Conservation (phyloP, 768 basidiomycete species). For the Postia placenta region DNA sequence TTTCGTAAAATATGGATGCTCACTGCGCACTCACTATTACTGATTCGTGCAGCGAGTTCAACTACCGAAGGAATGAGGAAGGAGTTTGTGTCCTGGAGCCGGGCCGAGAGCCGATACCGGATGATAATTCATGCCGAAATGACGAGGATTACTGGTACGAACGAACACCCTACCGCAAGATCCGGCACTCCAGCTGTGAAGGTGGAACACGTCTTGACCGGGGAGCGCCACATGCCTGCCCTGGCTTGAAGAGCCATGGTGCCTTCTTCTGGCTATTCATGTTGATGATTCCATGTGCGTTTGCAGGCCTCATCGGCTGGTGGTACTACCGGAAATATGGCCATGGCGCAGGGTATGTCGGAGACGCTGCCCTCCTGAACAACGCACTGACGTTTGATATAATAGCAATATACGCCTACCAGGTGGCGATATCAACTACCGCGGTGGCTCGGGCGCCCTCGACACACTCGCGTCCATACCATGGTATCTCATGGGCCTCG, state of each 20-base stretch:
- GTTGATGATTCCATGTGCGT: slow-evolving; percentile 66
- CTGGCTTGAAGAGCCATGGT: slow-evolving; percentile 70
- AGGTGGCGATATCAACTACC: slow-evolving; percentile 39
- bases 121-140: slow-evolving; percentile 56
- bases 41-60: slow-evolving; percentile 72
- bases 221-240: slow-evolving; percentile 71
- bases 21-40: slow-evolving; percentile 2
- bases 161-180: slow-evolving; percentile 85
- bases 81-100: slow-evolving; percentile 75
- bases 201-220: slow-evolving; percentile 76
- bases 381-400: neutral
- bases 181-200: slow-evolving; percentile 83
- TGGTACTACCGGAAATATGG: slow-evolving; percentile 81
- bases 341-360: slow-evolving; percentile 63
- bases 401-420: slow-evolving; percentile 74
- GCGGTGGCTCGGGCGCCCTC: slow-evolving; percentile 42
- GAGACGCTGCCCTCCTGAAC: neutral
- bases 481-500: slow-evolving; percentile 81
- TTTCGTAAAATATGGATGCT: neutral
- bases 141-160: slow-evolving; percentile 88
- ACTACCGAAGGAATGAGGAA: slow-evolving; percentile 61
- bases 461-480: slow-evolving; percentile 84
- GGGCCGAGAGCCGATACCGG: slow-evolving; percentile 55
- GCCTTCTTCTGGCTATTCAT: slow-evolving; percentile 82
- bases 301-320: slow-evolving; percentile 70